phyloP scores from a whole-genome alignment of 805 yeast genomes.

The Metschnikowia peoriensis region DNA sequence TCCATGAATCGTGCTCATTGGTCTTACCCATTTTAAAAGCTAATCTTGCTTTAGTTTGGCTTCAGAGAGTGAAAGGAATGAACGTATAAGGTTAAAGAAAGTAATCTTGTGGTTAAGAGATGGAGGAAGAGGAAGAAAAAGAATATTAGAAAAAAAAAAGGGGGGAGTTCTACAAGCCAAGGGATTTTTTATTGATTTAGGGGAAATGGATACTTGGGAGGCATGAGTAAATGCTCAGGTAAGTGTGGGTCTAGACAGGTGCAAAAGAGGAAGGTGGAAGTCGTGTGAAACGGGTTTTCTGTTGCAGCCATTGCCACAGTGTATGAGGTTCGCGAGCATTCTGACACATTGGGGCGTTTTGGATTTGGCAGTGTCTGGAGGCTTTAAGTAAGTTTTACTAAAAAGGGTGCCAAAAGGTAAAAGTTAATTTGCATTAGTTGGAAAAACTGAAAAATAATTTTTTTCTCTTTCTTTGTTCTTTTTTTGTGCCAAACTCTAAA shows the following conservation, averaged over 20 bases:
- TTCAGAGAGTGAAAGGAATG: no score
- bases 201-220: background rate
- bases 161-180: background rate
- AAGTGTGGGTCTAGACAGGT: background rate
- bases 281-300: background rate
- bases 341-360: background rate
- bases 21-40: background rate
- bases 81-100: background rate
- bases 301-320: background rate
- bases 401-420: background rate
- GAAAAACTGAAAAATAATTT: no score
- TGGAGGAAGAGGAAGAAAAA: background rate
- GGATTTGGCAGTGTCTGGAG: background rate
- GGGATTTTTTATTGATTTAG: background rate
- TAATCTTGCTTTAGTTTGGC: background rate
- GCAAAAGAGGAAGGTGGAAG: background rate
- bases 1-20: constrained; percentile 9
- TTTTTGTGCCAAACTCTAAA: no score
- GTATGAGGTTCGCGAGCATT: background rate
- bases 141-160: background rate
- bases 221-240: background rate
- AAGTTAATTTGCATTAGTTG: no score
- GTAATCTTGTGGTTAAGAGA: background rate
- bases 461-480: no score
- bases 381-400: background rate